Base-by-base conservation (phyloP, 2,329 filamentous ascomycete genomes). In the Neonectria punicea region DNA sequence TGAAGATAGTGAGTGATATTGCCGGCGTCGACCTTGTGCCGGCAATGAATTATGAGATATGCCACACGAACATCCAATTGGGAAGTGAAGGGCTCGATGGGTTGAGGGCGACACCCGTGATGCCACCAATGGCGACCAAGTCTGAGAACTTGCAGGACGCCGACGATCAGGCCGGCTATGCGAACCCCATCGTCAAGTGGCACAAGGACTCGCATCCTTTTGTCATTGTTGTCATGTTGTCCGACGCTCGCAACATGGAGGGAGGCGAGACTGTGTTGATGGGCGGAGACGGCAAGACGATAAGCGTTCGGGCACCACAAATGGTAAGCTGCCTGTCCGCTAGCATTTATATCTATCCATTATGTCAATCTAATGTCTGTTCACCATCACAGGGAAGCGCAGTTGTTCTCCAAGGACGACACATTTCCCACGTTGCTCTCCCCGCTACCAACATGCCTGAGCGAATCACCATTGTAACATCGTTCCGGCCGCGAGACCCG, bases 1-100 rank as follows among this genome's bases (percentile, higher is more conserved):
- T 89, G 3, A 77, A 79, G 9, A 83, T 84, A 68, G 80, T 89
- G 57, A 88, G 86, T 3, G 80, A 84, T 63, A 82, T 88, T 53
- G 86, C 87, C 22, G 86, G 87, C 9, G 80, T 89, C 20, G 87
- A 89, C 9, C 80, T 89, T 14, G 79, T 89, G 9, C 86, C 85
- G 0, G 81, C 80, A 8, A 83, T 87, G 73, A 84, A 89, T 75
- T 87, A 84, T 67, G 87, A 89, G 69, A 85, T 89, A 64, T 85
- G 82, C 20, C 84, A 89, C 69, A 83, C 87, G 76, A 90, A 90
- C 73, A 78, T 89, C 49, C 66, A 68, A 43, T 64, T 78, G 14
- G 74, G 67, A 2, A 56, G 66, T 2, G 54, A 46, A 10, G 69
- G 68, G 2, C 47, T 70, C 8, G 67, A 72, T 3, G 74, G 61